Percentiles rank a stretch among this genome's conserved stretches.
These are phyloP conservation scores for Oryza coarctata DNA, from an alignment of 176 grass and related monocot species.

Conservation along the genomic window DNA sequence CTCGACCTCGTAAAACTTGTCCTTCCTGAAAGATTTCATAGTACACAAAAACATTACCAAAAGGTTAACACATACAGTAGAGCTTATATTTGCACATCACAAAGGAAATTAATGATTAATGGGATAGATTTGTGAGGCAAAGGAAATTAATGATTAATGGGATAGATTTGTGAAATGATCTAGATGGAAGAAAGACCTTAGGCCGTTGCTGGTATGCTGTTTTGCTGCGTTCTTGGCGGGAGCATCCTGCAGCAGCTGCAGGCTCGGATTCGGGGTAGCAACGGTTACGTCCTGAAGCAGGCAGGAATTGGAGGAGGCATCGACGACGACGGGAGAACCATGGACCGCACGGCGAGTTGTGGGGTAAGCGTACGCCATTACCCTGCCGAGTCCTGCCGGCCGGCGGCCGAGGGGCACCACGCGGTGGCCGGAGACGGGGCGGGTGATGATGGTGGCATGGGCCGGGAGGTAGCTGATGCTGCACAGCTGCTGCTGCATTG, in stretches of 20 bases:
- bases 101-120: neutral
- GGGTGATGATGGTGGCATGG: neutral
- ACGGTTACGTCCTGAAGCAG: neutral
- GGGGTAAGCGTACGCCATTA: neutral
- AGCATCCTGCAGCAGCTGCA: neutral
- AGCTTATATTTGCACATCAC: neutral
- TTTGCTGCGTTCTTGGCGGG: neutral
- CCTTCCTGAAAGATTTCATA: conserved; percentile 19
- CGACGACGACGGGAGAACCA: neutral
- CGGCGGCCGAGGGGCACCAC: neutral
- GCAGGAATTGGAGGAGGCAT: neutral
- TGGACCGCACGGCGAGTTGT: neutral
- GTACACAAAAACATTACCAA: neutral
- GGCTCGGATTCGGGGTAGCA: neutral
- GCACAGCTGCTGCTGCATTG: neutral
- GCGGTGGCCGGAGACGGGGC: neutral
- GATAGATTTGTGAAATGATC: neutral
- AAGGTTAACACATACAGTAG: neutral
- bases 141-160: neutral
- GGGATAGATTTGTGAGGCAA: too few relatives aligned
- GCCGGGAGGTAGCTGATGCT: neutral
- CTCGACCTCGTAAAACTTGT: conserved; percentile 61
- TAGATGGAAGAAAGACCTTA: neutral
- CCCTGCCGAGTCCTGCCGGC: neutral
- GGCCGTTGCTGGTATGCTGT: neutral